Base-by-base conservation (phyloP, 129 eudicot species). In the Ambrosia trifida region DNA sequence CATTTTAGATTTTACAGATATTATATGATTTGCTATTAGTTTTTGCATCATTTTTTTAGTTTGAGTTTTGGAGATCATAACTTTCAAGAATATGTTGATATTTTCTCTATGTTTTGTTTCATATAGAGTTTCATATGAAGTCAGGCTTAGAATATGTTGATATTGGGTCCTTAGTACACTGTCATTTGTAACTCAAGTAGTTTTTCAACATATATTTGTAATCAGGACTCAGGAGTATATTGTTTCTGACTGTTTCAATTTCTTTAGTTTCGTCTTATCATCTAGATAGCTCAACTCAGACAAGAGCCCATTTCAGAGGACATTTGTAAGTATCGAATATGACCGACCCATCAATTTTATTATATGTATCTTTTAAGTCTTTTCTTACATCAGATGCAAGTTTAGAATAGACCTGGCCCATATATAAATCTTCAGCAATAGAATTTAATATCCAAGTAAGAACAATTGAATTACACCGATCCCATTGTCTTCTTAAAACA, bases 291-390 rank as follows among this genome's bases (percentile, higher is more conserved):
- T 91, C 18, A 91, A 91, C 70, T 64, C 87, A 11, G 96, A 85
- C 46, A 91, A 84, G 83, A 91, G 97, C 85, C 97, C 97, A 35
- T 91, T 91, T 72, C 97, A 91, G 81, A 82, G 96, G 85, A 91
- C 96, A 40, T n/a, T n/a, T n/a, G n/a, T n/a, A n/a, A n/a, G n/a
- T n/a, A n/a, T n/a, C n/a, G n/a, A n/a, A n/a, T n/a, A n/a, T n/a
- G n/a, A n/a, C n/a, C n/a, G n/a, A n/a, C n/a, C n/a, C n/a, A n/a
- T n/a, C n/a, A n/a, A n/a, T n/a, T n/a, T n/a, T n/a, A n/a, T n/a
- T n/a, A n/a, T n/a, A n/a, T n/a, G n/a, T n/a, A n/a, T n/a, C n/a
- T n/a, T n/a, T n/a, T n/a, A n/a, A n/a, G n/a, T n/a, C n/a, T n/a
- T n/a, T n/a, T n/a, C n/a, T n/a, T n/a, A n/a, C n/a, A n/a, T n/a